phyloP scores from a whole-genome alignment of 139 green algal genomes.

The Picochlorum sp. region DNA sequence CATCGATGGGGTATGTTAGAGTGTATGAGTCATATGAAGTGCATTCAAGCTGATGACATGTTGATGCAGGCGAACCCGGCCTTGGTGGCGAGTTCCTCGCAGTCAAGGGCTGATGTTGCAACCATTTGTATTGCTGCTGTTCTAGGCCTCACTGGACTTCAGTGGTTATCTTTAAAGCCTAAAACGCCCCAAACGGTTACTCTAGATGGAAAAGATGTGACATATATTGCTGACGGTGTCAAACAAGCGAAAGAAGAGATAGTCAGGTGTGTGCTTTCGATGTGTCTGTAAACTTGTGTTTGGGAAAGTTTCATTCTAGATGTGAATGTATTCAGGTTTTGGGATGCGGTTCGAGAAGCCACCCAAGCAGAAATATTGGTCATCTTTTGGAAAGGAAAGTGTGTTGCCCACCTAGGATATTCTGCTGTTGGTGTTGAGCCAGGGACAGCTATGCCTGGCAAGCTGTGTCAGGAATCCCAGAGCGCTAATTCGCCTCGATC shows the following conservation, averaged over 20 bases:
- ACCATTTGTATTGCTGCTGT: constrained; percentile 72
- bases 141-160: constrained; percentile 79
- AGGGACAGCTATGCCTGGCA: constrained; percentile 37
- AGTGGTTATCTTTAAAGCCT: constrained; percentile 77
- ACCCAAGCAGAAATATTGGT: constrained; percentile 14
- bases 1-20: constrained; percentile 24
- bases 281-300: too few species aligned
- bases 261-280: neutral
- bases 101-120: constrained; percentile 81
- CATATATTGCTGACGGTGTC: constrained; percentile 31
- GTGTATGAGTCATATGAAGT: neutral
- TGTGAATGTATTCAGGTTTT: constrained; percentile 35
- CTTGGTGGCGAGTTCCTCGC: constrained; percentile 66
- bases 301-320: too few species aligned
- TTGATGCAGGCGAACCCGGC: constrained; percentile 60
- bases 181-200: constrained; percentile 28
- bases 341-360: constrained; percentile 37
- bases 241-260: constrained; percentile 34
- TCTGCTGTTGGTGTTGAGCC: neutral
- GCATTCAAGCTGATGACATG: neutral
- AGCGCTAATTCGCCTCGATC: constrained; percentile 62
- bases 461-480: constrained; percentile 51
- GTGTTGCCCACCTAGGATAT: constrained; percentile 32
- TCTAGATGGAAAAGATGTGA: constrained; percentile 30
- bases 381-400: constrained; percentile 36